Evolutionary conservation across 352 stramenopile species (phyloP).

Genomic region (Pythium utonaiense): DNA sequence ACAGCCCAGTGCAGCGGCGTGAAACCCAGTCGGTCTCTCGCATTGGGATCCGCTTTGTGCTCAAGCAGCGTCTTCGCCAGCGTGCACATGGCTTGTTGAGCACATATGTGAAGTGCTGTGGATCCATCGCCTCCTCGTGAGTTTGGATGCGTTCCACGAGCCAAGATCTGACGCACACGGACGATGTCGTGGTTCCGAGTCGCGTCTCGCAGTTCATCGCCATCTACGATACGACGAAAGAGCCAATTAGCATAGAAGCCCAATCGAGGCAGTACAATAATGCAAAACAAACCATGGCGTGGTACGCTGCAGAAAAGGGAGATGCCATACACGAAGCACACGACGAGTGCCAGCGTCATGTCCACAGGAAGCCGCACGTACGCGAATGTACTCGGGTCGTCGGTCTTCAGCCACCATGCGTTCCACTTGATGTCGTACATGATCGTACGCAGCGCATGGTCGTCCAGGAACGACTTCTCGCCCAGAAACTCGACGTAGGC

Average conservation of each 20-base stretch:
- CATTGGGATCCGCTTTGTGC: conserved; percentile 59
- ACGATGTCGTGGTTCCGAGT: conserved; percentile 68
- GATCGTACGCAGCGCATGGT: conserved; percentile 25
- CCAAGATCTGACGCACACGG: conserved; percentile 54
- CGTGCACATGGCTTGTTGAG: conserved; percentile 62
- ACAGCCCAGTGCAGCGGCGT: conserved; percentile 81
- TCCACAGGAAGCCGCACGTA: conserved; percentile 45
- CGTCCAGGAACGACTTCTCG: conserved; percentile 26
- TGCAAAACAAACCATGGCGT: conserved; percentile 45
- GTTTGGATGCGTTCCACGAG: conserved; percentile 52
- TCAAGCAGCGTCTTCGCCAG: conserved; percentile 59
- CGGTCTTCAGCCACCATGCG: conserved; percentile 27
- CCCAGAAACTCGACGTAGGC: conserved; percentile 36
- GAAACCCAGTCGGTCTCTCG: conserved; percentile 58
- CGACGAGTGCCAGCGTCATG: conserved; percentile 37
- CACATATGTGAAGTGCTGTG: conserved; percentile 76
- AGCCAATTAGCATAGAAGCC: too few relatives aligned
- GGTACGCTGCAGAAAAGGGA: conserved; percentile 66
- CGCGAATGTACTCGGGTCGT: conserved; percentile 22
- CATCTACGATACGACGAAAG: too few relatives aligned
- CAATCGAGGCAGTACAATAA: not conserved
- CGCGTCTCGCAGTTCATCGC: conserved; percentile 71
- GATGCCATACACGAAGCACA: conserved; percentile 57
- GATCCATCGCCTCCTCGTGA: conserved; percentile 51
- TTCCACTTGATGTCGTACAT: conserved; percentile 33